Base-by-base conservation (phyloP, 192 early-diverging fungal species). In the Lunasporangiospora selenospora region DNA sequence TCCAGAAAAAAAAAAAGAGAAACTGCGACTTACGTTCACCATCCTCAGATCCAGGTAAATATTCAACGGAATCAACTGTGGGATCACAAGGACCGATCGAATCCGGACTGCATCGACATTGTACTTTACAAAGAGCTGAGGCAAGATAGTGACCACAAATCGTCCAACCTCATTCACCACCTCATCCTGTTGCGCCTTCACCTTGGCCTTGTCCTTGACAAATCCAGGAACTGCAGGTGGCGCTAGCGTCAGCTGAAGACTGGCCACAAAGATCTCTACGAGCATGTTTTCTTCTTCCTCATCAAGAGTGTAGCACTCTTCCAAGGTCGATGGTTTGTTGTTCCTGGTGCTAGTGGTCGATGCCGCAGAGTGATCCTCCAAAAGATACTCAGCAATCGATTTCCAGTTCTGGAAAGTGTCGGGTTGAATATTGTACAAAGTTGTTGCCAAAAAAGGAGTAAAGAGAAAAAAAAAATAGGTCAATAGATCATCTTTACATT, bases 201-300 rank as follows among this genome's bases (percentile, higher is more conserved):
- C 43, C 71, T 71, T 67, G 4, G 55, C 57, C 33, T 71, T 58
- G 49, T 75, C 67, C 56, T 76, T 63, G 23, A 65, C 60, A 53
- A 79, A 70, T 53, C 67, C 75, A 24, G 47, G 65, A 4, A 59
- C 39, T 2, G 57, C 26, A 10, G 62, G 59, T 13, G 73, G 71
- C 7, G 39, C n/a, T 30, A 79, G 34, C 6, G 40, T 75, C 37
- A 71, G 34, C 24, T 80, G 65, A 2, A 84, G 50, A 48, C 79
- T 80, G 15, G 58, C 61, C 4, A 81, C 65, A 58, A 81, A 75
- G 10, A 80, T 71, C 32, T 84, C 75, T 16, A 88, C 41, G 21
- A 88, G 59, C 8, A 81, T 49, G n/a, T 81, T 75, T 32, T 88
- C 87, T 54, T 88, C 80, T 6, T 78, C 75, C 3, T 84, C 77